These are phyloP conservation scores for Monascus ruber DNA, from an alignment of 2,329 filamentous ascomycete species.

Conservation along the genomic window DNA sequence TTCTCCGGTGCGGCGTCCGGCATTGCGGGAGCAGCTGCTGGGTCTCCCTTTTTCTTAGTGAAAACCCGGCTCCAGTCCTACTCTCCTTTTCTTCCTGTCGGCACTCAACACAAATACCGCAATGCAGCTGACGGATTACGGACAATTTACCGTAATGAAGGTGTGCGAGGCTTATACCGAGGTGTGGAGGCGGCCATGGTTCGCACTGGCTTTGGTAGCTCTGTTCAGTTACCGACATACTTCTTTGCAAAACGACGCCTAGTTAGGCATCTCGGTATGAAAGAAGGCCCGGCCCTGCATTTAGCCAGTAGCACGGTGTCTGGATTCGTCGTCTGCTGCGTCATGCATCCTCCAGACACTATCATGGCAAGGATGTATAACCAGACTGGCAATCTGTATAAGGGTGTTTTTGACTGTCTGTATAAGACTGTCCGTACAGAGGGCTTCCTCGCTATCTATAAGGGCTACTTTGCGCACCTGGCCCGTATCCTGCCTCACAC, in stretches of 20 bases:
- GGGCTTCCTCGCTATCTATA: slow-evolving; percentile 87
- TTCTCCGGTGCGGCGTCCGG: slow-evolving; percentile 82
- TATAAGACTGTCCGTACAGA: slow-evolving; percentile 85
- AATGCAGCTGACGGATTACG: slow-evolving; percentile 73
- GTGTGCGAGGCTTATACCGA: slow-evolving; percentile 70
- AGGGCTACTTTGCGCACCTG: slow-evolving; percentile 91
- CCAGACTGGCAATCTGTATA: slow-evolving; percentile 95
- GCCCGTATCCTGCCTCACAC: slow-evolving; percentile 92
- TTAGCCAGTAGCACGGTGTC: slow-evolving; percentile 78
- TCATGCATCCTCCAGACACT: slow-evolving; percentile 98
- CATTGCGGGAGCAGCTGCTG: slow-evolving; percentile 81
- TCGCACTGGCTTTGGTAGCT: slow-evolving; percentile 87
- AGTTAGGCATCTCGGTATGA: slow-evolving; percentile 70
- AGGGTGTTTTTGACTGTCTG: slow-evolving; percentile 82
- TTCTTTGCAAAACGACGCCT: slow-evolving; percentile 91
- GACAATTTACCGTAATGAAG: slow-evolving; percentile 69
- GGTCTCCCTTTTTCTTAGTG: slow-evolving; percentile 93
- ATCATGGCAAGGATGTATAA: slow-evolving; percentile 99
- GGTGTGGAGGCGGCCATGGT: slow-evolving; percentile 92
- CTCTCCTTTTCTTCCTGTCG: slow-evolving; percentile 83
- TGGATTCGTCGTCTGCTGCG: slow-evolving; percentile 90
- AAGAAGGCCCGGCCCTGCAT: slow-evolving; percentile 82
- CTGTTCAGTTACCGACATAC: slow-evolving; percentile 92
- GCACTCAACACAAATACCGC: slow-evolving; percentile 88
- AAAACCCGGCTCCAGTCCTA: slow-evolving; percentile 93